A percentile compares a stretch with the other conserved stretches of the same genome.
These are phyloP conservation scores for Trichoderma sp. DNA, from an alignment of 2,329 filamentous ascomycete genomes.

Conservation along the genomic window DNA sequence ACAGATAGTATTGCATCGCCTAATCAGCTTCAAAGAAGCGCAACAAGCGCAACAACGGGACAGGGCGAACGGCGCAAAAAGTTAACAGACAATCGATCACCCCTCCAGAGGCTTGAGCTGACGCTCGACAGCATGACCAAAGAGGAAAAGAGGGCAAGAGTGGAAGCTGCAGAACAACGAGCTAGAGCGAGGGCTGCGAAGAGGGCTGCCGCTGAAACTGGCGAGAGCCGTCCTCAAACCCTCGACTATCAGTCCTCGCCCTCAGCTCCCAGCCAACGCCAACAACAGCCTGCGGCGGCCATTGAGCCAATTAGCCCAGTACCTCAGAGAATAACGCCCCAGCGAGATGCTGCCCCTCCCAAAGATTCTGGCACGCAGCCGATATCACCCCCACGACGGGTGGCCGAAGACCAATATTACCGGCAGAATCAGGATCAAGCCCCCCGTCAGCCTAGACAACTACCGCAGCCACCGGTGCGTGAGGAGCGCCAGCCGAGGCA, in stretches of 20 bases:
- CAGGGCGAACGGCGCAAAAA: constrained; percentile 52
- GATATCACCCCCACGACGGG: constrained; percentile 31
- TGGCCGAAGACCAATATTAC: constrained; percentile 26
- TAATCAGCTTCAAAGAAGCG: constrained; percentile 40
- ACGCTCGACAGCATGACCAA: constrained; percentile 92
- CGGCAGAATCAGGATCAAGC: constrained; percentile 23
- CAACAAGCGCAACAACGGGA: constrained; percentile 36
- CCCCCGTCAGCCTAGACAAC: constrained; percentile 21
- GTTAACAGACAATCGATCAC: constrained; percentile 81
- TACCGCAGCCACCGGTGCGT: not conserved
- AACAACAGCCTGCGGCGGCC: not conserved
- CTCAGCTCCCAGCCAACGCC: not conserved
- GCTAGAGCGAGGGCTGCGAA: constrained; percentile 62
- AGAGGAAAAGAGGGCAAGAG: constrained; percentile 85
- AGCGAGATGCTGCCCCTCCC: constrained; percentile 24
- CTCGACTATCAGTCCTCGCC: constrained; percentile 29
- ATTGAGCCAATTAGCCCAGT: constrained; percentile 3
- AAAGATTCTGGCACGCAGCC: constrained; percentile 8
- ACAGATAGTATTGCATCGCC: constrained; percentile 28
- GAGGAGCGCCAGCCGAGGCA: constrained; percentile 19
- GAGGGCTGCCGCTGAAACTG: constrained; percentile 32
- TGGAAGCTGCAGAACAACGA: constrained; percentile 77
- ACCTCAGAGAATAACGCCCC: not conserved
- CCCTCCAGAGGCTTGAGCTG: constrained; percentile 88
- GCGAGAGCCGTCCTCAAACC: constrained; percentile 26